A percentile compares a stretch with the other conserved stretches of the same genome.
These are phyloP conservation scores for Colletotrichum incanum DNA, from an alignment of 2,329 filamentous ascomycete genomes.

Conservation along the genomic window DNA sequence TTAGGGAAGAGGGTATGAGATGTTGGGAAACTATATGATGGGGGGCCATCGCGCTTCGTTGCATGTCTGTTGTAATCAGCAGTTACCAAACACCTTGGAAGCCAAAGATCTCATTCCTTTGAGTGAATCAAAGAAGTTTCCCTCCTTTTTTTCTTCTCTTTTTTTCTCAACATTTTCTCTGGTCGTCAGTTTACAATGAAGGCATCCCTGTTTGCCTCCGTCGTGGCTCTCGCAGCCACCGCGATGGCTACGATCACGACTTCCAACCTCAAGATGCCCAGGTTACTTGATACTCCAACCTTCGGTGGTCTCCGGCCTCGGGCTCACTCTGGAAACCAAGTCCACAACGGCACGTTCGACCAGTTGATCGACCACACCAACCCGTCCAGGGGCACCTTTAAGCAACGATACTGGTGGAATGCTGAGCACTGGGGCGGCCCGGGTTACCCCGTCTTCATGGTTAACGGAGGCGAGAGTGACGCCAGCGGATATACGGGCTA, in stretches of 20 bases:
- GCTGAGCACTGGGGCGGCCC: constrained; percentile 35
- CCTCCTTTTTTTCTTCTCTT: background rate
- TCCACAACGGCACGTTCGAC: constrained; percentile 24
- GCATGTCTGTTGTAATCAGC: background rate
- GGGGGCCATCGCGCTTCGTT: background rate
- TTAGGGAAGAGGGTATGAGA: background rate
- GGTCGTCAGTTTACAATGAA: constrained; percentile 11
- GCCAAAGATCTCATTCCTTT: background rate
- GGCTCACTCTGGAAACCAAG: background rate
- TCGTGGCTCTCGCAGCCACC: constrained; percentile 4
- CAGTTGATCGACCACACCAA: constrained; percentile 39
- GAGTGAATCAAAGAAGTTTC: background rate
- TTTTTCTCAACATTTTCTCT: background rate
- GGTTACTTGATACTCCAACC: background rate
- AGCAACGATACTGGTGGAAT: constrained; percentile 40
- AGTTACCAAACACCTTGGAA: background rate
- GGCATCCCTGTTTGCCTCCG: background rate
- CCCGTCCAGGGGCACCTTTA: constrained; percentile 33
- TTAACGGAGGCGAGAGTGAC: constrained; percentile 26
- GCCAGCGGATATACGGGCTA: constrained; percentile 2
- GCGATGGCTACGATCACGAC: background rate
- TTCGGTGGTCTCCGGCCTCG: constrained; percentile 9
- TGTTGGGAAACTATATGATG: background rate
- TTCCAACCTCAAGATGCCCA: background rate
- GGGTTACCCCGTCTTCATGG: constrained; percentile 35